These are phyloP conservation scores for Dictyophora rubrovolvata DNA, from an alignment of 768 basidiomycete genomes.

Conservation along the genomic window DNA sequence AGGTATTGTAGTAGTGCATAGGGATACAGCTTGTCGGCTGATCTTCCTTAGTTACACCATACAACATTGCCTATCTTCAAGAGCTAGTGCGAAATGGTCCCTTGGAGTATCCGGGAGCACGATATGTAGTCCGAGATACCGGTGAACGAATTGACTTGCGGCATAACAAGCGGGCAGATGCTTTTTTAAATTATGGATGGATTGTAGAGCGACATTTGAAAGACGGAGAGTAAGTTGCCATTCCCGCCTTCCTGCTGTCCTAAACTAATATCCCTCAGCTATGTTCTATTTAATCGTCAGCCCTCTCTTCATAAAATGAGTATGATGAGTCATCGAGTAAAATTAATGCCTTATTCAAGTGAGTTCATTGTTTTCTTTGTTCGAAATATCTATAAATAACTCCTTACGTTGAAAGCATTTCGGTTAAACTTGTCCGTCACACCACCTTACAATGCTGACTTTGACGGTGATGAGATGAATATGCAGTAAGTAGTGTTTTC, in stretches of 20 bases:
- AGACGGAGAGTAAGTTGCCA: slow-evolving; percentile 86
- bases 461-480: slow-evolving; percentile 99
- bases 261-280: slow-evolving; percentile 34
- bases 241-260: background rate
- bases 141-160: slow-evolving; percentile 95
- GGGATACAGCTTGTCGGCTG: slow-evolving; percentile 1
- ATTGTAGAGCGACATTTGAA: slow-evolving; percentile 95
- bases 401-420: slow-evolving; percentile 35
- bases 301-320: slow-evolving; percentile 99
- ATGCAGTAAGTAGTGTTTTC: slow-evolving; percentile 73
- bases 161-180: slow-evolving; percentile 92
- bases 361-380: slow-evolving; percentile 23
- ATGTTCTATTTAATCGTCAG: slow-evolving; percentile 94
- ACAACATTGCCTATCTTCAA: slow-evolving; percentile 91
- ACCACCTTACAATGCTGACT: slow-evolving; percentile 98
- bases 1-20: slow-evolving; percentile 39
- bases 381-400: slow-evolving; percentile 6
- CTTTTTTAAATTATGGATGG: slow-evolving; percentile 96
- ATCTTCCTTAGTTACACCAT: slow-evolving; percentile 69
- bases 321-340: slow-evolving; percentile 99
- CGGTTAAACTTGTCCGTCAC: slow-evolving; percentile 97
- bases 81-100: slow-evolving; percentile 94
- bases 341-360: slow-evolving; percentile 98
- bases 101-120: slow-evolving; percentile 87
- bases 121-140: slow-evolving; percentile 94